Percentiles rank a stretch among this genome's conserved stretches.
Evolutionary conservation across 345 rosid species (phyloP).

Genomic region (Turritis glabra): DNA sequence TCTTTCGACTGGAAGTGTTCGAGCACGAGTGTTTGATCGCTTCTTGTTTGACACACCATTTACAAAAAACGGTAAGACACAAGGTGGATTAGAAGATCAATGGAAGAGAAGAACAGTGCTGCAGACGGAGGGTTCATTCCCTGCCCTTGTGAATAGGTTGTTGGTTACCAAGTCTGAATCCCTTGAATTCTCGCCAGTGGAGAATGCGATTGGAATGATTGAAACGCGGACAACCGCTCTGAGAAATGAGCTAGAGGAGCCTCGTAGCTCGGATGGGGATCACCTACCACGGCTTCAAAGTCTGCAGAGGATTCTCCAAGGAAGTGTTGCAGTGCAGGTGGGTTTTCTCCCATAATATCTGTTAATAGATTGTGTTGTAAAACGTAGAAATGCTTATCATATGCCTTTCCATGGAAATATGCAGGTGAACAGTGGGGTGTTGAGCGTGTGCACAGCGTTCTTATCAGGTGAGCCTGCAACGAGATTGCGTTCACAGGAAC

Average conservation of each 20-base stretch:
- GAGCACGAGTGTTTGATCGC: slow-evolving; percentile 94
- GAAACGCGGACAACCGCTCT: slow-evolving; percentile 96
- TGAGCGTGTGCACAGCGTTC: slow-evolving; percentile 98
- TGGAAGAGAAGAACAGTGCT: slow-evolving; percentile 98
- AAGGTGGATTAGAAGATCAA: slow-evolving; percentile 97
- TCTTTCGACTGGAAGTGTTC: slow-evolving; percentile 89
- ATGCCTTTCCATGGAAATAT: slow-evolving; percentile 2
- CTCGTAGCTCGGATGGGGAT: slow-evolving; percentile 98
- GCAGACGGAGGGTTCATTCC: slow-evolving; percentile 95
- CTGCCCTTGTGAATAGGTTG: slow-evolving; percentile 92
- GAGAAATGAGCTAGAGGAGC: slow-evolving; percentile 95
- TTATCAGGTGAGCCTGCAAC: slow-evolving; percentile 99
- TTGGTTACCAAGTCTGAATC: slow-evolving; percentile 90
- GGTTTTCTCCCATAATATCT: slow-evolving; percentile 18
- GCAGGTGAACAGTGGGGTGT: slow-evolving; percentile 97
- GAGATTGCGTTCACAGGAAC: slow-evolving; percentile 88
- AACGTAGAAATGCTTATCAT: slow-evolving; percentile 4
- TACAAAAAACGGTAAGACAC: slow-evolving; percentile 98
- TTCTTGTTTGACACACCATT: slow-evolving; percentile 99
- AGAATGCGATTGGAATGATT: slow-evolving; percentile 99
- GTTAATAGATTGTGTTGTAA: not conserved
- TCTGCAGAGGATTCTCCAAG: slow-evolving; percentile 97
- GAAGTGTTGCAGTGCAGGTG: slow-evolving; percentile 99
- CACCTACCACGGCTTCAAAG: slow-evolving; percentile 96
- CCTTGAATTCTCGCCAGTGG: slow-evolving; percentile 97